phyloP scores from a whole-genome alignment of 2,329 filamentous ascomycete species.

The Diaporthe citri region DNA sequence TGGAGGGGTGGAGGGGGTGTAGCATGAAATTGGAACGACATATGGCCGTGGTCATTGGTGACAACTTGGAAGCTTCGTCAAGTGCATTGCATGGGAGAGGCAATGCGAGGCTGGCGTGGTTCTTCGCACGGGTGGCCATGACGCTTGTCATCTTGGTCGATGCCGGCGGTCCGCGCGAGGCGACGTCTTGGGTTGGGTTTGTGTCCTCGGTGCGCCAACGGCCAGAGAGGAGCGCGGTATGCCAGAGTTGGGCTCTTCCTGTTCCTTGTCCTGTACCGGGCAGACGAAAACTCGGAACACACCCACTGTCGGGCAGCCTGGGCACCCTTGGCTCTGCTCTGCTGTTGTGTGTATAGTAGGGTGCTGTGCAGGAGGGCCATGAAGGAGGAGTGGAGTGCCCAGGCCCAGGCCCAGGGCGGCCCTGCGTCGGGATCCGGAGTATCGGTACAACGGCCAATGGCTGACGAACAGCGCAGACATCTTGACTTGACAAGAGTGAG shows the following conservation, averaged over 20 bases:
- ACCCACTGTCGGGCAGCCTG: not conserved
- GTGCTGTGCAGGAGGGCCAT: not conserved
- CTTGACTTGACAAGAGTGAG: not conserved
- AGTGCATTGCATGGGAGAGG: slow-evolving; percentile 8
- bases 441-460: slow-evolving; percentile 17
- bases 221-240: not conserved
- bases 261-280: not conserved
- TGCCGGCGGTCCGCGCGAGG: not conserved
- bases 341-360: not conserved
- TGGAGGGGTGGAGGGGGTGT: slow-evolving; percentile 6
- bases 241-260: not conserved
- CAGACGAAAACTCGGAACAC: not conserved
- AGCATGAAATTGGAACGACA: slow-evolving; percentile 35
- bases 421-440: slow-evolving; percentile 27
- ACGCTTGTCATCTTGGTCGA: not conserved
- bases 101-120: slow-evolving; percentile 11
- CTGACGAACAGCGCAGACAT: slow-evolving; percentile 28
- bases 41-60: slow-evolving; percentile 2
- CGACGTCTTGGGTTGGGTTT: not conserved
- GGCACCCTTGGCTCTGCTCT: slow-evolving; percentile 3
- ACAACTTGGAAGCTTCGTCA: slow-evolving; percentile 5
- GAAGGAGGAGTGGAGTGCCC: not conserved
- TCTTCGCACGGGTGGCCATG: not conserved
- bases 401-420: not conserved
- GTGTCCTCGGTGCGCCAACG: not conserved